Percentiles rank a stretch among this genome's conserved stretches.
These are phyloP conservation scores for Achlya hypogyna DNA, from an alignment of 352 stramenopile genomes.

Conservation along the genomic window DNA sequence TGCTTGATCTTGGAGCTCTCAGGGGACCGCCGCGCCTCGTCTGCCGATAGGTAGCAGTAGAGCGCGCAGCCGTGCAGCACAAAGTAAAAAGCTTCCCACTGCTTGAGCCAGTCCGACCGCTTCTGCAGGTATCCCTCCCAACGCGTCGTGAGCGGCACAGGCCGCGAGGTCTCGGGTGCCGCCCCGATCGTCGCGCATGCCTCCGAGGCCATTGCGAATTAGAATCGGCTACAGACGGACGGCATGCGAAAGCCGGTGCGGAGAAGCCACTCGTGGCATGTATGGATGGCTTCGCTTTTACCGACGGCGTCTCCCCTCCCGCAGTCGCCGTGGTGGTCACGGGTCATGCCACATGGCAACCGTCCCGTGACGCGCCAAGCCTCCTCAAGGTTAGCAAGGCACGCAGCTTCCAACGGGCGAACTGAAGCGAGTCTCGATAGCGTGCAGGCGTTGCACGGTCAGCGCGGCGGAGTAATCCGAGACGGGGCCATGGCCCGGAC, in stretches of 20 bases:
- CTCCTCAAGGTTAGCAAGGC: no score
- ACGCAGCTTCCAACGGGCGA: no score
- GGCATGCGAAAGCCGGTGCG: not conserved
- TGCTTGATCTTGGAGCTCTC: conserved; percentile 86
- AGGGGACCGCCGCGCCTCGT: conserved; percentile 59
- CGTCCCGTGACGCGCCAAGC: not conserved
- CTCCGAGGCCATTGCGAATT: no score
- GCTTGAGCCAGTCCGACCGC: conserved; percentile 83
- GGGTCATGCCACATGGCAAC: not conserved
- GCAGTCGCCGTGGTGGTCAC: not conserved
- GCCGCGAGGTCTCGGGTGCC: conserved; percentile 38
- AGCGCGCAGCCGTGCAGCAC: conserved; percentile 54
- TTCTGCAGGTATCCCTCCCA: conserved; percentile 85
- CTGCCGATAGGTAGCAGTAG: conserved; percentile 77
- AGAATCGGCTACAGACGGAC: no score
- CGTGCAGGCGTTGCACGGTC: no score
- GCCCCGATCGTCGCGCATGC: not conserved
- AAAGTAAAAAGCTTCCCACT: conserved; percentile 86
- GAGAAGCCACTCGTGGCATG: not conserved
- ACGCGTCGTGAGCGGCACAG: conserved; percentile 45
- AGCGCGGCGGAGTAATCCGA: no score
- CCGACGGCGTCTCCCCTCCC: not conserved
- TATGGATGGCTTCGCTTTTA: not conserved
- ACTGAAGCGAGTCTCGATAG: no score
- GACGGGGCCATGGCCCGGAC: no score